phyloP scores from a whole-genome alignment of 108 stramenopile species.

The Discostella pseudostelligera region DNA sequence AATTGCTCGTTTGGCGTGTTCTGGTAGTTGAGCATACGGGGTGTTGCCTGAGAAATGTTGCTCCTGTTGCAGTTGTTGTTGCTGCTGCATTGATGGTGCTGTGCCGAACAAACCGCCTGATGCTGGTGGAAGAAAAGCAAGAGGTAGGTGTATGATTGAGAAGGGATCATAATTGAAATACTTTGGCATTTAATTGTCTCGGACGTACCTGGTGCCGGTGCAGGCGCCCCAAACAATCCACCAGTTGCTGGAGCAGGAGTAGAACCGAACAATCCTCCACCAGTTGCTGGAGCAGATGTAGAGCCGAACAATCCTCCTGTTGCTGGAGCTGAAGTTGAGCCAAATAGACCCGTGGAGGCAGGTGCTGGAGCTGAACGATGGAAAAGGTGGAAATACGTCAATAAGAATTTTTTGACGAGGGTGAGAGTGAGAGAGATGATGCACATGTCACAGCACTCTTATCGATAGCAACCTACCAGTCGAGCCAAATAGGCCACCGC shows the following conservation, averaged over 20 bases:
- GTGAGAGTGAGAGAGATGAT: neutral
- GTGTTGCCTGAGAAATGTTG: constrained; percentile 58
- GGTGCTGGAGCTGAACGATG: constrained; percentile 3
- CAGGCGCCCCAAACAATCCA: constrained; percentile 24
- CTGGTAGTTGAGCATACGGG: constrained; percentile 59
- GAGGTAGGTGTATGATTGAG: neutral
- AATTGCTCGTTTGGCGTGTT: constrained; percentile 62
- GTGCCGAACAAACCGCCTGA: constrained; percentile 27
- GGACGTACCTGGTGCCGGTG: constrained; percentile 6
- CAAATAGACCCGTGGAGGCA: constrained; percentile 35
- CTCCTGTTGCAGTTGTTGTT: constrained; percentile 27
- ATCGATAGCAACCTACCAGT: neutral
- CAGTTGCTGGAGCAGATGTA: constrained; percentile 24
- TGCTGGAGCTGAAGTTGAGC: constrained; percentile 48
- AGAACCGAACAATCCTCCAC: constrained; percentile 25
- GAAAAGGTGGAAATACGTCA: neutral
- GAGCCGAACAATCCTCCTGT: constrained; percentile 39
- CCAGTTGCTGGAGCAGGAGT: constrained; percentile 8
- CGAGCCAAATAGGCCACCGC: constrained; percentile 22
- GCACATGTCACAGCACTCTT: no score
- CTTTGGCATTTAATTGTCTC: neutral
- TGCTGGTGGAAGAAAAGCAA: constrained; percentile 4
- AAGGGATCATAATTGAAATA: neutral
- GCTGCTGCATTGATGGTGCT: constrained; percentile 21
- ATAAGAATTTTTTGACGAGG: no score